Evolutionary conservation across 2,329 filamentous ascomycete genomes (phyloP).

Genomic region (Claviceps cyperi): DNA sequence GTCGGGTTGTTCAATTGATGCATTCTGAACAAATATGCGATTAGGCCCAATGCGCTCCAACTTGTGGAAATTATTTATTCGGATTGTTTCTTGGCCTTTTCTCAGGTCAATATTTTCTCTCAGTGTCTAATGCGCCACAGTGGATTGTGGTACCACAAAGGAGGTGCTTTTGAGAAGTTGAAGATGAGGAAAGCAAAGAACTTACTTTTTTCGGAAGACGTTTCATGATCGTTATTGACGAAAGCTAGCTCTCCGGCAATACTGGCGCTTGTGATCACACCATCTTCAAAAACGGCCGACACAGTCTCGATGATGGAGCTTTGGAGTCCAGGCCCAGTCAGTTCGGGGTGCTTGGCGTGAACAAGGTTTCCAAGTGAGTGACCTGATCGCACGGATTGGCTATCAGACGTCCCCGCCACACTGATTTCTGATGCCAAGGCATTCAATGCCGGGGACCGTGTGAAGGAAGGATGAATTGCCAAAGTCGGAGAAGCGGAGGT

Average conservation of each 20-base stretch:
- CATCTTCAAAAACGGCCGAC: constrained; percentile 69
- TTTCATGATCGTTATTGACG: constrained; percentile 49
- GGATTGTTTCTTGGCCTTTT: constrained; percentile 44
- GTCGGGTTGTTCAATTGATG: constrained; percentile 49
- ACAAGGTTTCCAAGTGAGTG: constrained; percentile 59
- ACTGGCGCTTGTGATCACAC: constrained; percentile 53
- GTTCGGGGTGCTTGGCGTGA: constrained; percentile 67
- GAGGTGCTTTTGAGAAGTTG: background rate
- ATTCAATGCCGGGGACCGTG: constrained; percentile 33
- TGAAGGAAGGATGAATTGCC: constrained; percentile 7
- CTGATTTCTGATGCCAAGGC: constrained; percentile 49
- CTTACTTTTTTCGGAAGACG: constrained; percentile 33
- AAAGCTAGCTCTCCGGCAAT: constrained; percentile 84
- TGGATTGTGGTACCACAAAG: background rate
- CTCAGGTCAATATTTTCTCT: background rate
- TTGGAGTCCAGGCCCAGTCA: constrained; percentile 67
- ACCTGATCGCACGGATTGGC: constrained; percentile 79
- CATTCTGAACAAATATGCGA: constrained; percentile 71
- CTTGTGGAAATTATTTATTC: constrained; percentile 74
- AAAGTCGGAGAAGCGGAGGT: constrained; percentile 7
- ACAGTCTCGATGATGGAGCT: constrained; percentile 85
- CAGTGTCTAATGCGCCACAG: background rate
- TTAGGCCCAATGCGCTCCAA: constrained; percentile 91
- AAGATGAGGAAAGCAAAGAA: constrained; percentile 4
- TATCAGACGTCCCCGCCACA: constrained; percentile 54